A percentile compares a stretch with the other conserved stretches of the same genome.
Conservation (phyloP, 73 alveolate species). For the Paramecium biaurelia region DNA sequence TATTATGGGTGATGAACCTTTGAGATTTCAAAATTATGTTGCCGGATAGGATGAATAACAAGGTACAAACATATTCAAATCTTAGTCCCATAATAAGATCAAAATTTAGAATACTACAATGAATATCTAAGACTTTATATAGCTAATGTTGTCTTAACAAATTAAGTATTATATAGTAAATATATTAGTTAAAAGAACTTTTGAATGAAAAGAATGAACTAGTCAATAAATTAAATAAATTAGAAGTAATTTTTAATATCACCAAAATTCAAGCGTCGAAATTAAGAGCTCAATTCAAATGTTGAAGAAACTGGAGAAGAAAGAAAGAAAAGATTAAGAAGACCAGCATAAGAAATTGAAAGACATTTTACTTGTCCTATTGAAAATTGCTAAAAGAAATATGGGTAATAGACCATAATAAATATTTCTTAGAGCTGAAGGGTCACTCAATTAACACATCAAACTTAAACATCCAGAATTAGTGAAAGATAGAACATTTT, state of each 20-base stretch:
- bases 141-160: slow-evolving; percentile 61
- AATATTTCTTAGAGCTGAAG: slow-evolving; percentile 42
- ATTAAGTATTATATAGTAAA: not conserved
- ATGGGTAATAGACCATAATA: slow-evolving; percentile 1
- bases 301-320: slow-evolving; percentile 55
- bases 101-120: slow-evolving; percentile 57
- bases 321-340: slow-evolving; percentile 47
- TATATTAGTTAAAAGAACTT: slow-evolving; percentile 58
- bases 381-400: slow-evolving; percentile 58
- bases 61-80: slow-evolving; percentile 6
- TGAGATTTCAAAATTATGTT: slow-evolving; percentile 17
- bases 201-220: slow-evolving; percentile 65
- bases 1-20: not conserved
- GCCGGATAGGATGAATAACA: not conserved
- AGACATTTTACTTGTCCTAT: slow-evolving; percentile 64
- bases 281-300: slow-evolving; percentile 36
- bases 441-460: slow-evolving; percentile 50
- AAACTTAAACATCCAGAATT: slow-evolving; percentile 64
- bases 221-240: slow-evolving; percentile 49
- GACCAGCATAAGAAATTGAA: slow-evolving; percentile 62
- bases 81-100: slow-evolving; percentile 46
- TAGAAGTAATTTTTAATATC: slow-evolving; percentile 45
- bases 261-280: slow-evolving; percentile 24
- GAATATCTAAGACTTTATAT: slow-evolving; percentile 57
- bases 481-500: slow-evolving; percentile 39